Base-by-base conservation (phyloP, 805 yeast species). In the Sugiyamaella floridensis region DNA sequence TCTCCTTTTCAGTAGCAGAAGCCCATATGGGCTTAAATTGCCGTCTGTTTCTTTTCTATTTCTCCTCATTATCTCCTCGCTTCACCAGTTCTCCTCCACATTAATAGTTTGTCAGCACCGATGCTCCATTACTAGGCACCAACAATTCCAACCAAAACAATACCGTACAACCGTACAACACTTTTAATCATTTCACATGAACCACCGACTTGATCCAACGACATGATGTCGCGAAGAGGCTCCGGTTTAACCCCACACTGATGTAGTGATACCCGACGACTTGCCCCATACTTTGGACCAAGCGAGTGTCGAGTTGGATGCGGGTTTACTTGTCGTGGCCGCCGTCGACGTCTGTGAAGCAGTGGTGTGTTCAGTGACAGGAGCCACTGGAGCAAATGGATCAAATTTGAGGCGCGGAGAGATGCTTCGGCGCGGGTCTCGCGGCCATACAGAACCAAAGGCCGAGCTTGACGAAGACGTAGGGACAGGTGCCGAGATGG, bases 221-320 rank as follows among this genome's bases (percentile, higher is more conserved):
- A 22, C 26, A n/a, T n/a, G n/a, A n/a, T n/a, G n/a, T n/a, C n/a
- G n/a, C n/a, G n/a, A 22, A 22, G 26, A 22, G 3, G 26, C 26
- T 22, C 26, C 6, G 6, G 6, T 22, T 45, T 50, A 57, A 19
- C 60, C 60, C 60, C 60, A 57, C 14, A 57, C 60, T 22, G 58
- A 52, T 26, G 60, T 57, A 12, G 56, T 48, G 4, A 44, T 26
- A 14, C 47, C 49, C 37, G 55, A 37, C 37, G 37, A 32, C 16
- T 49, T 57, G 8, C 58, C 58, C 58, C 60, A 54, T 14, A 57
- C 55, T 34, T 50, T 55, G 43, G 57, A 52, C 59, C 59, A 56
- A 34, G 50, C 49, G 34, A 51, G 32, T 5, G 52, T 32, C 11
- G 19, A 19, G 19, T 34, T 43, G 46, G 22, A 40, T 6, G 44